Percentiles rank a stretch among this genome's conserved stretches.
Conservation (phyloP, 2,329 filamentous ascomycete species). For the Diaporthe citri region DNA sequence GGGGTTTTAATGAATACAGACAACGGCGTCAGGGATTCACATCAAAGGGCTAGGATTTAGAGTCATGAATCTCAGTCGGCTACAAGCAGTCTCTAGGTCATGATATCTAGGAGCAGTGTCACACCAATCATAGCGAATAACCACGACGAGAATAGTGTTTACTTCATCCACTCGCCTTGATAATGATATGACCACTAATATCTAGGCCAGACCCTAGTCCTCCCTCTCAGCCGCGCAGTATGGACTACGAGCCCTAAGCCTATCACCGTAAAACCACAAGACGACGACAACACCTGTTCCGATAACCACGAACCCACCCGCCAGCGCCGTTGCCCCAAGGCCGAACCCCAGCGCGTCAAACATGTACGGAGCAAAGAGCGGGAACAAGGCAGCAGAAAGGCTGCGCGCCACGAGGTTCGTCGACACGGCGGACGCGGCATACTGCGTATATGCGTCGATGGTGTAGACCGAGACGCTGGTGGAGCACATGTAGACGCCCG, state of each 20-base stretch:
- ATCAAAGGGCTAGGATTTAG: no score
- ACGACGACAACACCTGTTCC: neutral
- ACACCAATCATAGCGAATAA: no score
- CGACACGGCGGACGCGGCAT: slow-evolving; percentile 54
- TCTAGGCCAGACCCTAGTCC: neutral
- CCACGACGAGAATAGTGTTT: neutral
- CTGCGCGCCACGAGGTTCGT: slow-evolving; percentile 47
- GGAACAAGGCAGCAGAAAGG: slow-evolving; percentile 17
- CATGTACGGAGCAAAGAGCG: slow-evolving; percentile 27
- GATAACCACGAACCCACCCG: slow-evolving; percentile 1
- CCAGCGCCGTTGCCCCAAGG: neutral
- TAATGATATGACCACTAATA: neutral
- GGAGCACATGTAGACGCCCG: slow-evolving; percentile 63
- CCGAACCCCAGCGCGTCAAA: slow-evolving; percentile 3
- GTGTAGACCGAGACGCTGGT: slow-evolving; percentile 65
- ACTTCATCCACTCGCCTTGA: neutral
- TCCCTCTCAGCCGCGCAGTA: slow-evolving; percentile 20
- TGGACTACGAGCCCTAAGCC: slow-evolving; percentile 5
- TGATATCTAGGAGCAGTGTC: no score
- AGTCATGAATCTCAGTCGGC: no score
- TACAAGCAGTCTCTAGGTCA: no score
- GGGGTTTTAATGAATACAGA: no score
- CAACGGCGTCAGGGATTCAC: no score
- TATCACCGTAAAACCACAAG: slow-evolving; percentile 18
- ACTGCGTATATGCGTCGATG: slow-evolving; percentile 58